phyloP scores from a whole-genome alignment of 192 early-diverging fungal species.

The Jimgerdemannia flammicorona region DNA sequence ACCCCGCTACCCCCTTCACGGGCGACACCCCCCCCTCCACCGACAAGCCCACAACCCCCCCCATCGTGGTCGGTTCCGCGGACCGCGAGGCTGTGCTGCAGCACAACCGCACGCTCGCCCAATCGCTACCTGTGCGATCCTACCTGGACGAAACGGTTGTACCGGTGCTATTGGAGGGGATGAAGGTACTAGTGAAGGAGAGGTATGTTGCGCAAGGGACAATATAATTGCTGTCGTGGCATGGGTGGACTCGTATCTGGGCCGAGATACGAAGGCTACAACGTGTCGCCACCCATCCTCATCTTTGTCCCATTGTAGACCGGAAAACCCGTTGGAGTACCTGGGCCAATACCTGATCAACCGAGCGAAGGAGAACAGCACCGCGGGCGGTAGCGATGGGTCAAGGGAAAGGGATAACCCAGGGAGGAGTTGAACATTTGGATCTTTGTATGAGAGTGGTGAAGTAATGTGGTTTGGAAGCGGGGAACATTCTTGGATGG shows the following conservation, averaged over 20 bases:
- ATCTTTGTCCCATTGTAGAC: slow-evolving; percentile 19
- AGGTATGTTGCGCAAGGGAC: slow-evolving; percentile 22
- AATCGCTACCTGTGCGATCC: slow-evolving; percentile 31
- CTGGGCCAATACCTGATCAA: slow-evolving; percentile 37
- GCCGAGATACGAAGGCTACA: background rate
- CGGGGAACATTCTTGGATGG: too few species aligned
- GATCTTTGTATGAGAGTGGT: background rate
- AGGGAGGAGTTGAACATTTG: background rate
- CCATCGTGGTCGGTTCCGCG: slow-evolving; percentile 8
- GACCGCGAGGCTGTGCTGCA: slow-evolving; percentile 17
- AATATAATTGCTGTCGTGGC: background rate
- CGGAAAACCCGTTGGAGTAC: slow-evolving; percentile 40
- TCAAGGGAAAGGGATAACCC: background rate
- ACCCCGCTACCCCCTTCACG: background rate
- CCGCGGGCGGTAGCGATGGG: background rate
- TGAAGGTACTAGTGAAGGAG: slow-evolving; percentile 46
- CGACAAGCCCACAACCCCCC: too few species aligned
- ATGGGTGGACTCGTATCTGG: background rate
- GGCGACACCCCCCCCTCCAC: background rate
- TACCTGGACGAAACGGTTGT: slow-evolving; percentile 53
- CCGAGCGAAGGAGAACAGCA: slow-evolving; percentile 7
- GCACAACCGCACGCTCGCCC: background rate
- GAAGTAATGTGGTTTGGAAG: too few species aligned
- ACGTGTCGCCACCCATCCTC: background rate
- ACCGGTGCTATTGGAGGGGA: slow-evolving; percentile 45